Percentiles rank a stretch among this genome's conserved stretches.
These are phyloP conservation scores for Fragaria iinumae DNA, from an alignment of 306 rosid species.

Conservation along the genomic window DNA sequence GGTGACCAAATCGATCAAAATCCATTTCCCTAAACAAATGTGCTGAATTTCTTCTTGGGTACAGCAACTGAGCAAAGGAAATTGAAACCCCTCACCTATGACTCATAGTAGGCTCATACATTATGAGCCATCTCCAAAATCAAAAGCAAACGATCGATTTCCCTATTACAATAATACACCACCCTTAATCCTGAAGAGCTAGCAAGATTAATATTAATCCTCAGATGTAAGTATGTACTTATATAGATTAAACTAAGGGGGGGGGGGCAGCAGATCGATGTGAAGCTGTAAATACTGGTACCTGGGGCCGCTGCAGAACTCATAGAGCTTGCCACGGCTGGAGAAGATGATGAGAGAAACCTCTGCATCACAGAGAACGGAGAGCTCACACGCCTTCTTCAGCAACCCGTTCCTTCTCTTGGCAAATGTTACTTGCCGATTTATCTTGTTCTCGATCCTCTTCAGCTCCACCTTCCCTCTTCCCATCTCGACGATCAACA, in stretches of 20 bases:
- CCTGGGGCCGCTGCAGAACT: slow-evolving; percentile 70
- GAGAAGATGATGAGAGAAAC: slow-evolving; percentile 84
- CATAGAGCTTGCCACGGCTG: slow-evolving; percentile 73
- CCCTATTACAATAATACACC: not conserved
- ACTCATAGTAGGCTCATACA: not conserved
- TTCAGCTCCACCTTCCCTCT: slow-evolving; percentile 85
- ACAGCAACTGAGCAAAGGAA: not conserved
- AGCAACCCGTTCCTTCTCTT: slow-evolving; percentile 75
- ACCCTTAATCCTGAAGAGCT: not conserved
- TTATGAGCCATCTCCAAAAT: not conserved
- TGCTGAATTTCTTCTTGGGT: not conserved
- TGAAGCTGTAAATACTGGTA: not conserved
- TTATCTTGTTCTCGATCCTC: slow-evolving; percentile 87
- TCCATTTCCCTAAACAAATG: not conserved
- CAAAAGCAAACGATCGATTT: not conserved
- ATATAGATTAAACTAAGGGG: not conserved
- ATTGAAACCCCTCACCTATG: not conserved
- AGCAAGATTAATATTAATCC: not conserved
- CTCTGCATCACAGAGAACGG: slow-evolving; percentile 81
- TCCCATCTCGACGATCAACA: slow-evolving; percentile 42
- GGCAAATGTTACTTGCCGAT: slow-evolving; percentile 82
- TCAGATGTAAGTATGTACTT: not conserved
- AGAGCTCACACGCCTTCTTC: slow-evolving; percentile 85
- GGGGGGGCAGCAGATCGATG: too few relatives aligned
- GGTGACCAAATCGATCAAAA: not conserved